A percentile compares a stretch with the other conserved stretches of the same genome.
These are phyloP conservation scores for Oemleria cerasiformis DNA, from an alignment of 306 rosid species.

Conservation along the genomic window DNA sequence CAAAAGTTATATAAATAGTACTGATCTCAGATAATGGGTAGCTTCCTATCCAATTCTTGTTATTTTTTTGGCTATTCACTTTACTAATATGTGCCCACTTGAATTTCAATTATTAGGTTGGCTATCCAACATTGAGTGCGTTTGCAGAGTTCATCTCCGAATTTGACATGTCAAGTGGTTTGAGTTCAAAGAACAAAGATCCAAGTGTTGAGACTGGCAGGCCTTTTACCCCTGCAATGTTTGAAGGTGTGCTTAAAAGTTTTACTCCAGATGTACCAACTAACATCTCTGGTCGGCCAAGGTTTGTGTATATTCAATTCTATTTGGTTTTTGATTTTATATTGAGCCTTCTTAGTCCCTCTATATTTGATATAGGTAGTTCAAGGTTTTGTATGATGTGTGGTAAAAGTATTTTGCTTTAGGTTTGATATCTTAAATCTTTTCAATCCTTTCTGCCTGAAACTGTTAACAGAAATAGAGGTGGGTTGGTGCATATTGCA, in stretches of 20 bases:
- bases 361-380: neutral
- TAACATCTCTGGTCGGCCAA: slow-evolving; percentile 74
- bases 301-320: slow-evolving; percentile 49
- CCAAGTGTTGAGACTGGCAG: slow-evolving; percentile 53
- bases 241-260: slow-evolving; percentile 62
- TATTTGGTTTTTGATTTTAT: neutral
- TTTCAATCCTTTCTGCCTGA: neutral
- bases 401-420: too few species aligned
- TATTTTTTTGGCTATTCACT: neutral
- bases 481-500: neutral
- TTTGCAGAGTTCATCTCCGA: slow-evolving; percentile 69
- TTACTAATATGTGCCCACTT: slow-evolving; percentile 8
- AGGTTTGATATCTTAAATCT: too few species aligned
- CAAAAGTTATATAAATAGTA: neutral
- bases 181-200: slow-evolving; percentile 50
- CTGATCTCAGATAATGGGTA: slow-evolving; percentile 4
- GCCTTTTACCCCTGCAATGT: slow-evolving; percentile 82
- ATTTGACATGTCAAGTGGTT: slow-evolving; percentile 54
- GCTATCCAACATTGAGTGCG: slow-evolving; percentile 72
- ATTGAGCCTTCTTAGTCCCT: neutral
- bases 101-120: slow-evolving; percentile 46
- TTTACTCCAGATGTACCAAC: slow-evolving; percentile 77
- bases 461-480: neutral
- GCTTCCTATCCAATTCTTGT: neutral
- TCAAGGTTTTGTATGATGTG: too few species aligned